Evolutionary conservation across 148 eudicot genomes (phyloP), one percentile per base, ranked within the genome.

Genomic region (Rhododendron simsii): DNA sequence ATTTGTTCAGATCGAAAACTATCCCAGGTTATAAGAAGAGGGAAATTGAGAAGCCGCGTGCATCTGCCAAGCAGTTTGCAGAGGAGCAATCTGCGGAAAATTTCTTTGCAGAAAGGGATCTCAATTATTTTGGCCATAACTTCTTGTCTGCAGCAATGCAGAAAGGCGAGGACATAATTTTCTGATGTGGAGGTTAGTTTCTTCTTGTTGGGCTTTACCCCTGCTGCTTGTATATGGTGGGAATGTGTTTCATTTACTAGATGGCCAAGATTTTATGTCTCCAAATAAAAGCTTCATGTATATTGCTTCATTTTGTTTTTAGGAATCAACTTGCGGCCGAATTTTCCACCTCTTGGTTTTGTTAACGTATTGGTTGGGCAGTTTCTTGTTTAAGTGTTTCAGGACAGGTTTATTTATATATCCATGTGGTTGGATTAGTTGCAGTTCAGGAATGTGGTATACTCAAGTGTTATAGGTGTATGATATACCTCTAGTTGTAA

Each of bases 1-100:
- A 94, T 87, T 94, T 94, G 90, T 95, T 95, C 77, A 93, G 98
- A 93, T 82, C 92, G 89, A 95, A 95, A 87, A 95, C 92, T 93
- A 93, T 95, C 15, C 98, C 93, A 81, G 97, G 96, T 28, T 94
- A 83, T 84, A 95, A 95, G 93, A 94, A 86, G 91, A 95, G 93
- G 89, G 98, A 92, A 90, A 78, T 94, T 33, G 96, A 92, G 88
- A 94, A 81, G 86, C 97, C 92, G 84, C 67, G 88, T 0, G 89
- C 87, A 28, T 88, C 90, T 71, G 92, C 96, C 18, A 93, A 85
- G 15, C 4, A 77, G 80, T 41, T 30, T 77, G 80, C 50, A 41
- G 80, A 44, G 51, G 80, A 77, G 51, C 26, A 77, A 77, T 77
- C 45, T 77, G 48, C 80, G 2, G 80, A 77, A 77, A 77, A 13